phyloP scores from a whole-genome alignment of 805 yeast species.

The Blastobotrys peoriensis region DNA sequence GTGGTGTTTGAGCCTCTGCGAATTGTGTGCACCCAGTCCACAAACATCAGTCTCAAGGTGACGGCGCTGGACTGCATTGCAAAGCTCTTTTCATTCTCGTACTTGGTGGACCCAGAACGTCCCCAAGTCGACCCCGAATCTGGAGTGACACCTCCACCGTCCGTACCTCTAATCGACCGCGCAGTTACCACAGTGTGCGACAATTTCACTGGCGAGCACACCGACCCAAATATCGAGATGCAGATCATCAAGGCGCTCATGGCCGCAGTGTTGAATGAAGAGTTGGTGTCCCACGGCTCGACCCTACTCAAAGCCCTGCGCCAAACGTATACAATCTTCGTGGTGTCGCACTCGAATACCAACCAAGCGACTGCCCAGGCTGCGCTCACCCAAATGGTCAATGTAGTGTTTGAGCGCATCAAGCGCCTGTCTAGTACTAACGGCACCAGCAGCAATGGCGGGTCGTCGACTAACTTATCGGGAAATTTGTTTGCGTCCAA shows the following conservation, averaged over 20 bases:
- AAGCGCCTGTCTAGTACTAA: conserved; percentile 20
- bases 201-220: conserved; percentile 87
- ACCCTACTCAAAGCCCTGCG: conserved; percentile 83
- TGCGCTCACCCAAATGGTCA: conserved; percentile 82
- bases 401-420: conserved; percentile 74
- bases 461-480: background rate
- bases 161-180: conserved; percentile 62
- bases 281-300: conserved; percentile 83
- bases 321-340: conserved; percentile 88
- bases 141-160: conserved; percentile 48
- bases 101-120: conserved; percentile 43
- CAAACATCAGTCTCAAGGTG: conserved; percentile 57
- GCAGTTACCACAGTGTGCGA: conserved; percentile 79
- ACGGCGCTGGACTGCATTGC: conserved; percentile 80
- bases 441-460: background rate
- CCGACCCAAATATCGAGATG: conserved; percentile 81
- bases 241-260: conserved; percentile 90
- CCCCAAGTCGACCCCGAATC: conserved; percentile 30
- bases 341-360: conserved; percentile 69
- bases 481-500: background rate
- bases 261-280: conserved; percentile 77
- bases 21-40: conserved; percentile 59
- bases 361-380: conserved; percentile 97
- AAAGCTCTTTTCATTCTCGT: conserved; percentile 80
- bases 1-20: conserved; percentile 75